These are phyloP conservation scores for Hypseocharis bilobata DNA, from an alignment of 441 rosid species.

Conservation along the genomic window DNA sequence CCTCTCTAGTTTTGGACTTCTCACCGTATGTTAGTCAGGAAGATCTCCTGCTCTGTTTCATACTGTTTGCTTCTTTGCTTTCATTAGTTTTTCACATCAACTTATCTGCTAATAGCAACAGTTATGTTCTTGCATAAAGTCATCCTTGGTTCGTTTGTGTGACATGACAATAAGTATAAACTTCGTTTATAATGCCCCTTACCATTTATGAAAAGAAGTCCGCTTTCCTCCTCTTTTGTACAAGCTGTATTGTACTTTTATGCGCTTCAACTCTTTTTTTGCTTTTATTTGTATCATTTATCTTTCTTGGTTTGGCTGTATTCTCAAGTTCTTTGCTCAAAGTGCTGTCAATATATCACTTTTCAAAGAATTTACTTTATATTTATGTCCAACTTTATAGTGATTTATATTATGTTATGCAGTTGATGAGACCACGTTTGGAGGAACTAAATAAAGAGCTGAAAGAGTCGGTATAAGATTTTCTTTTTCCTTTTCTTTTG, in stretches of 20 bases:
- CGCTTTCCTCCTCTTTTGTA: not conserved
- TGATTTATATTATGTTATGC: slow-evolving; percentile 16
- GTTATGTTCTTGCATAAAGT: no score
- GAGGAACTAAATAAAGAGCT: slow-evolving; percentile 20
- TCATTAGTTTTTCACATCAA: no score
- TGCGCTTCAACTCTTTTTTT: not conserved
- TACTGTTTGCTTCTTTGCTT: no score
- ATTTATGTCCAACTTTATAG: not conserved
- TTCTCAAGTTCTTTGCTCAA: not conserved
- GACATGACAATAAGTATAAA: no score
- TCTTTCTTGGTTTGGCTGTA: not conserved
- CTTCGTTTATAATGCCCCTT: not conserved
- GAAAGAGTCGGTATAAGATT: slow-evolving; percentile 15
- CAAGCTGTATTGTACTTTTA: not conserved
- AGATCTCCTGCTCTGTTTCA: no score
- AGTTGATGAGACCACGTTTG: slow-evolving; percentile 26
- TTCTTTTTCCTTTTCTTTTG: not conserved
- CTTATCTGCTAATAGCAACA: no score
- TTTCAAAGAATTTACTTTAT: not conserved
- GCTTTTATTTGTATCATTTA: not conserved
- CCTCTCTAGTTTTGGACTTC: no score
- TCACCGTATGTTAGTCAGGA: no score
- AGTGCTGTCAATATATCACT: not conserved
- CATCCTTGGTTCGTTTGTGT: no score
- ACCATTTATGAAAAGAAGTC: not conserved